Conservation (phyloP, 2,329 filamentous ascomycete species). For the Blastomyces emzantsi region DNA sequence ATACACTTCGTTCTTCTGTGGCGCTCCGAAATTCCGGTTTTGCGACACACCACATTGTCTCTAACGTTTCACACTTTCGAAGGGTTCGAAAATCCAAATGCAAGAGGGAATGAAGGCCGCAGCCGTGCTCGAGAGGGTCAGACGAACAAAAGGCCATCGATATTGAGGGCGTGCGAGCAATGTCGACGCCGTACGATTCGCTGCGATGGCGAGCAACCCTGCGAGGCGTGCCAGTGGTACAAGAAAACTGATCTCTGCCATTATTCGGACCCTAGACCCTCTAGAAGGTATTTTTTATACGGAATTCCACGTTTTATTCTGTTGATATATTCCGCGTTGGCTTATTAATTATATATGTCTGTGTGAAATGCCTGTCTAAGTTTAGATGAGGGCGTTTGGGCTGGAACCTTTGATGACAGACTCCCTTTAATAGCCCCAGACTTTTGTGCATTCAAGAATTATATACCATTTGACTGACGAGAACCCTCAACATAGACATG, state of each 20-base stretch:
- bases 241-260: slow-evolving; percentile 69
- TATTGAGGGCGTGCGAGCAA: slow-evolving; percentile 55
- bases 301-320: no score
- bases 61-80: slow-evolving; percentile 38
- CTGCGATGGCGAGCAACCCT: slow-evolving; percentile 73
- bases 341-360: no score
- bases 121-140: slow-evolving; percentile 28
- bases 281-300: slow-evolving; percentile 55
- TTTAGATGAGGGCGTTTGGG: no score
- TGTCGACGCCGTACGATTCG: slow-evolving; percentile 76
- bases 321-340: no score
- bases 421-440: no score
- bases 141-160: slow-evolving; percentile 31
- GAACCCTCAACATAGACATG: slow-evolving; percentile 22
- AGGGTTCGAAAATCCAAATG: slow-evolving; percentile 30
- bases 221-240: slow-evolving; percentile 73
- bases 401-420: no score
- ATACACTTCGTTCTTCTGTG: background rate
- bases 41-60: background rate
- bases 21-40: background rate
- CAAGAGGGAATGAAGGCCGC: slow-evolving; percentile 21
- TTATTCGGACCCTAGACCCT: slow-evolving; percentile 73
- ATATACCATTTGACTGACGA: background rate
- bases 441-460: background rate
- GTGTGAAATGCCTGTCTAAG: no score